Base-by-base conservation (phyloP, 345 rosid genomes). In the Durio zibethinus region DNA sequence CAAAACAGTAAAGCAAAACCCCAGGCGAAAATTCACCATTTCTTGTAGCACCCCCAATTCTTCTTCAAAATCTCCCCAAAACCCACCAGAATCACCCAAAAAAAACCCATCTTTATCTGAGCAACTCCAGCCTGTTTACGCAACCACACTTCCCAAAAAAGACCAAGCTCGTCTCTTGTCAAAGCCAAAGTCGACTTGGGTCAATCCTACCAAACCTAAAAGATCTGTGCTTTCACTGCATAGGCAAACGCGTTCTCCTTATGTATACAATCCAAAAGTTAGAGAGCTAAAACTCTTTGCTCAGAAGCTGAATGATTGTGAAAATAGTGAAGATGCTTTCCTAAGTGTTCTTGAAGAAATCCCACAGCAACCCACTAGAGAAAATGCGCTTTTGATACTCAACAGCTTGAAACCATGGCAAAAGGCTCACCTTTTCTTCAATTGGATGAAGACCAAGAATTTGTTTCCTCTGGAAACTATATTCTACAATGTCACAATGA, bases 141-240 rank as follows among this genome's bases (percentile, higher is more conserved):
- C 89, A 20, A 89, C 94, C 43, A 89, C 90, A 9, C 91, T 91
- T 36, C 74, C 80, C 36, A 70, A 43, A 48, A 79, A 72, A 16
- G 73, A 78, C 31, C 85, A 82, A 78, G 70, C 89, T 59, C 86
- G 78, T 3, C 79, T 88, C 83, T 78, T 90, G 81, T 82, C 91
- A 18, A 91, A 89, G 73, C 95, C 97, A 5, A 91, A 91, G 80
- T 93, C 98, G 64, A 90, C 87, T 4, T 90, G 93, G 94, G 92
- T 92, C 78, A 95, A 91, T 77, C 98, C 98, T 10, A 71, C 93
- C 3, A 92, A 84, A 81, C 91, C 99, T 71, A 93, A 79, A 86
- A 94, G 94, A 79, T 86, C 94, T 45, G 98, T 92, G 76, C 90
- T 95, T 85, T 92, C 94, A 10, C 92, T 90, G 25, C 93, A 90